Conservation (phyloP, 2,329 filamentous ascomycete genomes). For the Trichoderma lentiforme region DNA sequence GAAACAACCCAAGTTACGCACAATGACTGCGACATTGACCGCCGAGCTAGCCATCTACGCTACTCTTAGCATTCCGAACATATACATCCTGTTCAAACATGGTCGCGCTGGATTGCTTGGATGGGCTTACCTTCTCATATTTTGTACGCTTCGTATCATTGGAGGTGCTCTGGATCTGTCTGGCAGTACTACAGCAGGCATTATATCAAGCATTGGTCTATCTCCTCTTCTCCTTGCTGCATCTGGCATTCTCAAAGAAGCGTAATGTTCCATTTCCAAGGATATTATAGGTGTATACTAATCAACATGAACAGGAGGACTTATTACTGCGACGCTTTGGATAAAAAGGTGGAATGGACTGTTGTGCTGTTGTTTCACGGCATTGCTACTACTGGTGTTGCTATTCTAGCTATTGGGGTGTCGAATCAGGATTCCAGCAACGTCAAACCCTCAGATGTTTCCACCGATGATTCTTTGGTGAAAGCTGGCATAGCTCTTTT, state of each 20-base stretch:
- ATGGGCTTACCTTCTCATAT: neutral
- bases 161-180: neutral
- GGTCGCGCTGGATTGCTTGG: neutral
- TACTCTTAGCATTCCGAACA: neutral
- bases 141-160: neutral
- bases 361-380: neutral
- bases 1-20: neutral
- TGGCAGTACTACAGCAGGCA: neutral
- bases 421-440: neutral
- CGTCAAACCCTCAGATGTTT: neutral
- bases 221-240: neutral
- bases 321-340: neutral
- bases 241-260: neutral
- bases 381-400: neutral
- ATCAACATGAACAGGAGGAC: neutral
- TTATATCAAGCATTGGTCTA: neutral
- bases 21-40: slow-evolving; percentile 23
- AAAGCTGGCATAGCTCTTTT: neutral
- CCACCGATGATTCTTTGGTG: neutral
- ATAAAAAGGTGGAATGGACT: neutral
- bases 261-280: neutral
- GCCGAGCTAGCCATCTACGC: slow-evolving; percentile 23
- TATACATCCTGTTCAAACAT: neutral
- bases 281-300: neutral
- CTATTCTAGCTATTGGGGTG: neutral